Percentiles rank a stretch among this genome's conserved stretches.
Conservation (phyloP, 345 rosid genomes). For the Eucalyptus viminalis region DNA sequence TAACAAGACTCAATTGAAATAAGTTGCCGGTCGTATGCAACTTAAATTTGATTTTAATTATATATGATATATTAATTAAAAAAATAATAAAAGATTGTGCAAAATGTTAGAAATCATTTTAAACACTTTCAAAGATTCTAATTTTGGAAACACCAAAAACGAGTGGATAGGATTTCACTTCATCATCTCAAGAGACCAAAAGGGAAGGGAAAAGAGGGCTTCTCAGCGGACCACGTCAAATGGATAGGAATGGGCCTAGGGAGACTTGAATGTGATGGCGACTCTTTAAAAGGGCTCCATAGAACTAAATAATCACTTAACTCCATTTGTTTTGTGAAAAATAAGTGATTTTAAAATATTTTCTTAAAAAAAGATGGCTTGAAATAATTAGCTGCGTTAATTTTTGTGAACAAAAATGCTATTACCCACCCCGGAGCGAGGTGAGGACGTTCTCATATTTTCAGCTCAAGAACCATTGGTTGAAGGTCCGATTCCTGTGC, state of each 20-base stretch:
- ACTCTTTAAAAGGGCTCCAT: not conserved
- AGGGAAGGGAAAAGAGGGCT: not conserved
- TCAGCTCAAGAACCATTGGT: not conserved
- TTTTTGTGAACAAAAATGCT: not conserved
- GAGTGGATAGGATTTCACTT: not conserved
- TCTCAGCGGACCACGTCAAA: not conserved
- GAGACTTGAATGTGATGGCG: not conserved
- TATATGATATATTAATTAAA: not conserved
- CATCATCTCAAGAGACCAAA: not conserved
- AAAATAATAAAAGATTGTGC: not conserved
- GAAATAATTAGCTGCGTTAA: too few relatives aligned
- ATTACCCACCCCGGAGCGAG: not conserved
- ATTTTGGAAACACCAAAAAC: not conserved
- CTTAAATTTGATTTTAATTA: not conserved
- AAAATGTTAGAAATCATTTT: not conserved
- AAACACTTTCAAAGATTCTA: not conserved
- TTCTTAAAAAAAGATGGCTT: too few relatives aligned
- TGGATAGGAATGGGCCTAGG: not conserved
- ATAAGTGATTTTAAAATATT: not conserved
- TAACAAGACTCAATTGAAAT: not conserved
- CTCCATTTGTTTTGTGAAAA: fast-evolving
- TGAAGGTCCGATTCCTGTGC: not conserved
- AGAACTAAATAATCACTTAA: not conserved
- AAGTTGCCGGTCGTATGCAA: fast-evolving
- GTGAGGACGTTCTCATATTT: not conserved